These are phyloP conservation scores for Recurvomyces mirabilis DNA, from an alignment of 495 filamentous ascomycete genomes.

Conservation along the genomic window DNA sequence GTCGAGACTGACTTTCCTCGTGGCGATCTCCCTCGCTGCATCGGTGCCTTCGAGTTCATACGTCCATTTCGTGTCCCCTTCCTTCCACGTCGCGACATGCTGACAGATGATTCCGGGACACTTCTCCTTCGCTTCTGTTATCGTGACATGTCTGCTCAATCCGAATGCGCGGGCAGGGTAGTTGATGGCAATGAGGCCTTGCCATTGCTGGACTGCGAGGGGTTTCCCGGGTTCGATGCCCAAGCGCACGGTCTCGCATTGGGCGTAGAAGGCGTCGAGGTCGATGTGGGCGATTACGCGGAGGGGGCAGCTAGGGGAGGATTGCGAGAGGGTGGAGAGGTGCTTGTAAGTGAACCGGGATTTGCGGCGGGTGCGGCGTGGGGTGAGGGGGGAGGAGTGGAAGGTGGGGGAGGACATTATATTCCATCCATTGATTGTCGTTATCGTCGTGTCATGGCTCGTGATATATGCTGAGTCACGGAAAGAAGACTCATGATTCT, in stretches of 20 bases:
- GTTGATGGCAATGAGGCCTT: conserved; percentile 88
- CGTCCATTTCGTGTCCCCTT: conserved; percentile 82
- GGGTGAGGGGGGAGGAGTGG: conserved; percentile 33
- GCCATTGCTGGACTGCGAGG: conserved; percentile 84
- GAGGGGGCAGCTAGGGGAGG: conserved; percentile 60
- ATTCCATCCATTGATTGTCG: neutral
- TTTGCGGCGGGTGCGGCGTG: conserved; percentile 17
- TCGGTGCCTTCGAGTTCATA: conserved; percentile 57
- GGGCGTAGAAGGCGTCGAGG: conserved; percentile 96
- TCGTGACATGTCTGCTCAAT: conserved; percentile 61
- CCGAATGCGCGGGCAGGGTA: conserved; percentile 78
- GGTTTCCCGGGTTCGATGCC: conserved; percentile 61
- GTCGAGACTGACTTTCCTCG: conserved; percentile 87
- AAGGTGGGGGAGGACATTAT: conserved; percentile 38
- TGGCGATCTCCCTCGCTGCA: conserved; percentile 53
- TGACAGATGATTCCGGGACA: conserved; percentile 78
- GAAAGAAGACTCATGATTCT: too few species aligned
- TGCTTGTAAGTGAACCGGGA: conserved; percentile 81
- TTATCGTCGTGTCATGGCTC: neutral
- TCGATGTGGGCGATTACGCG: conserved; percentile 86
- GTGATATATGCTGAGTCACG: too few species aligned
- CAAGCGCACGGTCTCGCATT: conserved; percentile 86
- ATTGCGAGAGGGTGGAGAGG: conserved; percentile 60
- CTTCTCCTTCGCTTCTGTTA: conserved; percentile 73
- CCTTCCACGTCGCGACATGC: conserved; percentile 90